Evolutionary conservation across 352 stramenopile genomes (phyloP).

Genomic region (Labyrinthula sp.): DNA sequence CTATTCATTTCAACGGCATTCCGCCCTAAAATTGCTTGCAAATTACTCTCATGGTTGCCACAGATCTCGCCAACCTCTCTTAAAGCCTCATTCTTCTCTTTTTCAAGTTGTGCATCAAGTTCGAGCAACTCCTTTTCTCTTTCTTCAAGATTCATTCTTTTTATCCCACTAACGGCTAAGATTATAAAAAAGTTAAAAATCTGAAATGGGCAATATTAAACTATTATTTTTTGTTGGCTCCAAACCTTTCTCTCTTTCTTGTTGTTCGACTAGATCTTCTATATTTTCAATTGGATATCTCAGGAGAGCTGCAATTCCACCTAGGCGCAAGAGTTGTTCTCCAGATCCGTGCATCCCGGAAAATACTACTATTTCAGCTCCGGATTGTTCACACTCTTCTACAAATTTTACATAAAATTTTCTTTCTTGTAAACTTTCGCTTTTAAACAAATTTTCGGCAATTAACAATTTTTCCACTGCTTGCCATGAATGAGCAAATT

Average conservation of each 20-base stretch:
- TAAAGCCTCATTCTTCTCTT: too few relatives aligned
- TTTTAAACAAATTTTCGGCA: constrained; percentile 76
- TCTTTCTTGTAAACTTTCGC: constrained; percentile 58
- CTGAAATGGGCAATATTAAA: too few relatives aligned
- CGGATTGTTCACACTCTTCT: constrained; percentile 65
- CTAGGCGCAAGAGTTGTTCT: constrained; percentile 76
- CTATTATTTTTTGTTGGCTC: too few relatives aligned
- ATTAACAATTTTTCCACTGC: constrained; percentile 83
- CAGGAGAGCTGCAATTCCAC: constrained; percentile 76
- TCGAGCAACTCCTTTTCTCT: too few relatives aligned
- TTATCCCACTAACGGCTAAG: too few relatives aligned
- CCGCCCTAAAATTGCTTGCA: too few relatives aligned
- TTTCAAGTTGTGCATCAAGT: too few relatives aligned
- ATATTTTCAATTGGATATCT: constrained; percentile 84
- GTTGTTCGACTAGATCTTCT: constrained; percentile 50
- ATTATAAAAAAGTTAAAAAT: too few relatives aligned
- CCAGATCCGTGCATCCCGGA: constrained; percentile 77
- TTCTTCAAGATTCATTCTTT: too few relatives aligned
- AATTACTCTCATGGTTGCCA: too few relatives aligned
- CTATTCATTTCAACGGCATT: too few relatives aligned
- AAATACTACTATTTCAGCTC: constrained; percentile 72
- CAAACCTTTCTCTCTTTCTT: constrained; percentile 1
- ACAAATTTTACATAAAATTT: constrained; percentile 76
- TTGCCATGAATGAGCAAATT: constrained; percentile 61
- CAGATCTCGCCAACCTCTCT: too few relatives aligned